Evolutionary conservation across 2,329 filamentous ascomycete species (phyloP).

Genomic region (Talaromyces albobiverticillius): DNA sequence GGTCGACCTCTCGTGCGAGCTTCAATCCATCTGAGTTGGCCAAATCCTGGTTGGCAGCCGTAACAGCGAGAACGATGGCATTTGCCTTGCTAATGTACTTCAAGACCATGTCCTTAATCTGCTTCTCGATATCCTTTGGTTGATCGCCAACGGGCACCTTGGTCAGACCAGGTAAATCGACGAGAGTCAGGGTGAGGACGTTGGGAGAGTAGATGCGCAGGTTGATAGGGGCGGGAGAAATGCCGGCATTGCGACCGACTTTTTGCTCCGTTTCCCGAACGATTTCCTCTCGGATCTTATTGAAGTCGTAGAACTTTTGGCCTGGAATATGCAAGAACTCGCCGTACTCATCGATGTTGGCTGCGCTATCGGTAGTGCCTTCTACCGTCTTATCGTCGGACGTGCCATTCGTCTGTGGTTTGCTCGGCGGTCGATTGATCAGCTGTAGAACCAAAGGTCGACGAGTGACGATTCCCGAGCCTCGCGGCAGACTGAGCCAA

Average conservation of each 20-base stretch:
- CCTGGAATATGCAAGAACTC: conserved; percentile 97
- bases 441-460: conserved; percentile 95
- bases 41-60: conserved; percentile 94
- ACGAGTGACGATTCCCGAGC: conserved; percentile 94
- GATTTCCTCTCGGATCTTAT: conserved; percentile 97
- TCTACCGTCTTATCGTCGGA: conserved; percentile 59
- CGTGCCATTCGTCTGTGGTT: conserved; percentile 68
- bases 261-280: conserved; percentile 94
- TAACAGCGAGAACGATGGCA: conserved; percentile 95
- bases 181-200: conserved; percentile 91
- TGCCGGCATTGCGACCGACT: conserved; percentile 92
- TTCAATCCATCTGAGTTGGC: conserved; percentile 98
- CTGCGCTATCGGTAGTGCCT: conserved; percentile 73
- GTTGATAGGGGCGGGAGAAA: conserved; percentile 96
- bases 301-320: conserved; percentile 97
- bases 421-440: conserved; percentile 76
- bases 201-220: conserved; percentile 97
- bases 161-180: conserved; percentile 93
- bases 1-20: conserved; percentile 92
- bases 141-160: conserved; percentile 97
- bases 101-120: conserved; percentile 96
- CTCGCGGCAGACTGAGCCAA: conserved; percentile 76
- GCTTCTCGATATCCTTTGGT: conserved; percentile 91
- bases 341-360: conserved; percentile 95
- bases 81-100: conserved; percentile 99